Evolutionary conservation across 2,329 filamentous ascomycete genomes (phyloP).

Genomic region (Seiridium cupressi): DNA sequence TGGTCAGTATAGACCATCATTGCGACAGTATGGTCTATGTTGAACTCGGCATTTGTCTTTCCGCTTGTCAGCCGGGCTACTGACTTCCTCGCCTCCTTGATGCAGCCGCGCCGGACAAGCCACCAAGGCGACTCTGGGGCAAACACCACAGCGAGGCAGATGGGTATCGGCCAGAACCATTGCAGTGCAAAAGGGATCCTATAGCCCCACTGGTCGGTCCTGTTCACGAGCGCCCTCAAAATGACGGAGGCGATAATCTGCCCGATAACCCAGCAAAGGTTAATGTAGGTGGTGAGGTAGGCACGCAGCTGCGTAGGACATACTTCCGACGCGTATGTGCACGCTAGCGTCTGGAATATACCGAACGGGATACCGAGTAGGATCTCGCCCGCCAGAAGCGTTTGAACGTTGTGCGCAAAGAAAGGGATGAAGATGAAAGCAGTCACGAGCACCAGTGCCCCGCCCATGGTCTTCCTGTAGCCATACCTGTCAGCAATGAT

Average conservation of each 20-base stretch:
- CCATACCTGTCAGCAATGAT: conserved; percentile 24
- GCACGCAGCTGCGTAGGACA: not conserved
- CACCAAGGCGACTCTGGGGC: conserved; percentile 10
- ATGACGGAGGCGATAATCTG: conserved; percentile 7
- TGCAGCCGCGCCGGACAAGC: conserved; percentile 4
- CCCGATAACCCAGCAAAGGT: conserved; percentile 10
- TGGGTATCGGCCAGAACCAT: conserved; percentile 5
- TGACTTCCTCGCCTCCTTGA: conserved; percentile 8
- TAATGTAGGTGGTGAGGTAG: conserved; percentile 10
- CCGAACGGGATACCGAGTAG: conserved; percentile 29
- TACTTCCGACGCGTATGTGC: conserved; percentile 20
- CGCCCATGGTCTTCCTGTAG: conserved; percentile 28
- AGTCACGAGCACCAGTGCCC: conserved; percentile 23
- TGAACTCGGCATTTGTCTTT: not conserved
- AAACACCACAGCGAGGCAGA: not conserved
- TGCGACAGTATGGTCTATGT: conserved; percentile 3
- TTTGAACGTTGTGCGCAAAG: conserved; percentile 19
- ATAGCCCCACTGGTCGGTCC: conserved; percentile 6
- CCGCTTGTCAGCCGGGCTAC: not conserved
- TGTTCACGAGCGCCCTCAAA: conserved; percentile 5
- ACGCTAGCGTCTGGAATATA: conserved; percentile 28
- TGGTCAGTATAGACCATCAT: conserved; percentile 10
- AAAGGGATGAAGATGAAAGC: conserved; percentile 28
- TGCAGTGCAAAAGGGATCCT: conserved; percentile 10
- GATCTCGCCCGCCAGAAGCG: conserved; percentile 25